Evolutionary conservation across 345 rosid genomes (phyloP).

Genomic region (Citrus sp.): DNA sequence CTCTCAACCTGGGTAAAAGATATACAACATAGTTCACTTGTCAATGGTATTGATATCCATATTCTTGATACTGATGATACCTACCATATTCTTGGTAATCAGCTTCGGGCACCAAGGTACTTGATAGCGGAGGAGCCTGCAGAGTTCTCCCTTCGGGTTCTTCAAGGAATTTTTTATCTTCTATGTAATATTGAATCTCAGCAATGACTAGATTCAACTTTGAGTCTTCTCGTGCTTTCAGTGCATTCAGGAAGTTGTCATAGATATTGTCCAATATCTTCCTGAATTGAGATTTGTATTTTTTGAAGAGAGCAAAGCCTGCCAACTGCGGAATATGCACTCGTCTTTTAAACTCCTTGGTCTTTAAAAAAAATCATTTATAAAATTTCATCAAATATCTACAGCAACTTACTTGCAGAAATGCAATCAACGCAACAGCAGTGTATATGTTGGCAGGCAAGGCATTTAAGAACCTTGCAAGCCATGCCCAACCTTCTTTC

Average conservation of each 20-base stretch:
- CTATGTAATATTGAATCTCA: constrained; percentile 54
- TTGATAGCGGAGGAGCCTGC: constrained; percentile 39
- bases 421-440: constrained; percentile 69
- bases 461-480: constrained; percentile 26
- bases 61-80: not conserved
- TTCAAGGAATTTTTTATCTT: constrained; percentile 49
- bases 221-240: constrained; percentile 43
- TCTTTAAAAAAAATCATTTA: not conserved
- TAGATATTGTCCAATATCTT: constrained; percentile 54
- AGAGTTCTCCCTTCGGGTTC: constrained; percentile 71
- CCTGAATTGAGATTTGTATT: constrained; percentile 65
- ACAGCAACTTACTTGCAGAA: constrained; percentile 53
- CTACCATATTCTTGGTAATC: constrained; percentile 19
- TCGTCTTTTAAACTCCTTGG: not conserved
- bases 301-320: constrained; percentile 62
- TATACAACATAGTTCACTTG: not conserved
- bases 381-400: not conserved
- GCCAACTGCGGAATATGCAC: constrained; percentile 49
- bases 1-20: not conserved
- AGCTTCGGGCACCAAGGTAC: constrained; percentile 35
- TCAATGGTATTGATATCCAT: not conserved
- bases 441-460: constrained; percentile 68
- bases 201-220: constrained; percentile 40
- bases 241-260: constrained; percentile 51
- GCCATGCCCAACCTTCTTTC: constrained; percentile 19